phyloP scores from a whole-genome alignment of 2,329 filamentous ascomycete species.

The Cytospora chrysosperma region DNA sequence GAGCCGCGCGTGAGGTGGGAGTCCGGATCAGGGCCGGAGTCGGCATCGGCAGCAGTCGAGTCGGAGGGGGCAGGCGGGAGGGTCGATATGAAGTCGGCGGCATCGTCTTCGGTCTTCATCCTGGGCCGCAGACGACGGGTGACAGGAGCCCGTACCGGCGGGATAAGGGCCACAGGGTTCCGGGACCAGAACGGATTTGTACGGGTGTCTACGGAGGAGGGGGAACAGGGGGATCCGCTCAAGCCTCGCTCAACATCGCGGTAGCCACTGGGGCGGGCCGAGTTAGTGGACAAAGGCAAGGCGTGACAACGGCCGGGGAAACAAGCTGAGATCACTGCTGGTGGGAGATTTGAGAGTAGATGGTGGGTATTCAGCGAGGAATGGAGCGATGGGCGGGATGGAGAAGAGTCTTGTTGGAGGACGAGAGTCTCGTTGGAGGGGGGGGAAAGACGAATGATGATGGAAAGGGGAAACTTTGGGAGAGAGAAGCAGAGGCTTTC shows the following conservation, averaged over 20 bases:
- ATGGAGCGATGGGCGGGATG: slow-evolving; percentile 18
- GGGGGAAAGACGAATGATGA: neutral
- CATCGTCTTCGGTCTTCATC: slow-evolving; percentile 27
- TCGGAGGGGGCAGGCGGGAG: slow-evolving; percentile 17
- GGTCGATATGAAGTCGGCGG: slow-evolving; percentile 19
- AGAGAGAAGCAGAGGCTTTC: neutral
- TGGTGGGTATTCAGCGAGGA: slow-evolving; percentile 18
- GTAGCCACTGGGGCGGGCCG: slow-evolving; percentile 21
- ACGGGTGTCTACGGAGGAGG: neutral
- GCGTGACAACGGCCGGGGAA: neutral
- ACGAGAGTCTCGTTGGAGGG: neutral
- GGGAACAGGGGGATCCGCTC: slow-evolving; percentile 17
- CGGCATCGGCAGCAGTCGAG: slow-evolving; percentile 1
- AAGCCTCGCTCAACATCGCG: slow-evolving; percentile 22
- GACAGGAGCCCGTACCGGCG: neutral
- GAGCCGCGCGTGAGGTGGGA: neutral
- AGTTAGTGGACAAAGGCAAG: slow-evolving; percentile 13
- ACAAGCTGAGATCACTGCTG: slow-evolving; percentile 8
- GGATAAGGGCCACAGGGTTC: slow-evolving; percentile 12
- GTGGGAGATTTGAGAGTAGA: neutral
- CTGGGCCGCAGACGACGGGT: slow-evolving; percentile 4
- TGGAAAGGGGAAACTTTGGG: neutral
- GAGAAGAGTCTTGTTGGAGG: neutral
- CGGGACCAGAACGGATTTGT: slow-evolving; percentile 13
- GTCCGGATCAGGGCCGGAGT: slow-evolving; percentile 8